phyloP scores from a whole-genome alignment of 2,329 filamentous ascomycete species.

The Pseudogymnoascus sp. region DNA sequence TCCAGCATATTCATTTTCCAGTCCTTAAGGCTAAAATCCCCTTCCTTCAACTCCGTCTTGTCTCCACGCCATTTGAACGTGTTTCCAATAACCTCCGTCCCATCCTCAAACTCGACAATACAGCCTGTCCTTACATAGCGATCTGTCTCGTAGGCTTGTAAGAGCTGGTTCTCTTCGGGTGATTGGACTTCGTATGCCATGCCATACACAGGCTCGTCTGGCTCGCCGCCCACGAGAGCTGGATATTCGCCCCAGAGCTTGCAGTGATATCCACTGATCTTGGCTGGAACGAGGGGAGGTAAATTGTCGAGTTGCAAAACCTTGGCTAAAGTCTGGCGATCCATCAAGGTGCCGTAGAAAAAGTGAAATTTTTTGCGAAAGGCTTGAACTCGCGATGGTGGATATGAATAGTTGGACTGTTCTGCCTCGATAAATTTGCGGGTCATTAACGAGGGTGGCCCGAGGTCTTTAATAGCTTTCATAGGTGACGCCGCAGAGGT shows the following conservation, averaged over 20 bases:
- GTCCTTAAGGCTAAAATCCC: slow-evolving; percentile 16
- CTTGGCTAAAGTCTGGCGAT: slow-evolving; percentile 25
- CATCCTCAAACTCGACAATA: slow-evolving; percentile 15
- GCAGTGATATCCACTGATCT: slow-evolving; percentile 22
- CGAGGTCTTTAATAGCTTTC: background rate
- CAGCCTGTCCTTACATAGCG: slow-evolving; percentile 14
- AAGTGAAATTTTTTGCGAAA: slow-evolving; percentile 25
- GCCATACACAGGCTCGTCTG: slow-evolving; percentile 13
- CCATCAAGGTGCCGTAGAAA: slow-evolving; percentile 29
- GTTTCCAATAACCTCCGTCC: slow-evolving; percentile 14
- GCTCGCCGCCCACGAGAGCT: slow-evolving; percentile 15
- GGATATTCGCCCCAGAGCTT: slow-evolving; percentile 31
- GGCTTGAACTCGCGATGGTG: background rate
- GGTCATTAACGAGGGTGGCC: background rate
- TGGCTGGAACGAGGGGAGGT: slow-evolving; percentile 19
- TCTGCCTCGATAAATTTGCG: background rate
- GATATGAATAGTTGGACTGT: background rate
- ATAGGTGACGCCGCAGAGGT: background rate
- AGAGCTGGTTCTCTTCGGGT: slow-evolving; percentile 5
- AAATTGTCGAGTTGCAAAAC: slow-evolving; percentile 22
- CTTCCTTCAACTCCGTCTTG: slow-evolving; percentile 12
- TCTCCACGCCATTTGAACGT: slow-evolving; percentile 15
- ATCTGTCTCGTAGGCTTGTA: slow-evolving; percentile 15
- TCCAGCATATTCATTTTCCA: slow-evolving; percentile 15
- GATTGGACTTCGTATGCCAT: slow-evolving; percentile 15